A percentile compares a stretch with the other conserved stretches of the same genome.
These are phyloP conservation scores for Exidia glandulosa DNA, from an alignment of 768 basidiomycete species.

Conservation along the genomic window DNA sequence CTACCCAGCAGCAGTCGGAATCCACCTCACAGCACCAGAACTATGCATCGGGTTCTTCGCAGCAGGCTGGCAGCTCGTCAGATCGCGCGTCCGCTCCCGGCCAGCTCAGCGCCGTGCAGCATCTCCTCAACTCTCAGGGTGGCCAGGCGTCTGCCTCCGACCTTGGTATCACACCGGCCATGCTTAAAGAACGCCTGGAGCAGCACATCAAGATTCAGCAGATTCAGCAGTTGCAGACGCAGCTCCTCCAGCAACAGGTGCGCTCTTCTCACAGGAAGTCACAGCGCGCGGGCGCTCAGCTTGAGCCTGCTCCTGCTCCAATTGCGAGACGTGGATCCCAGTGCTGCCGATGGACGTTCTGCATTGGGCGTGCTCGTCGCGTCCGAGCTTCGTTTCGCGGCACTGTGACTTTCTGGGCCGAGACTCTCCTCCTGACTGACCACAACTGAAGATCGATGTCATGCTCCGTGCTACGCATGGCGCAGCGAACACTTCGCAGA, in stretches of 20 bases:
- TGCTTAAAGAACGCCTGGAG: constrained; percentile 14
- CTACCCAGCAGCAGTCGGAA: neutral
- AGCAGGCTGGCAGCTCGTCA: neutral
- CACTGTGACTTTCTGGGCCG: too few species aligned
- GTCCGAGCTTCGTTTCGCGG: too few species aligned
- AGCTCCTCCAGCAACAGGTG: constrained; percentile 87
- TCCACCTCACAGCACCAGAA: neutral
- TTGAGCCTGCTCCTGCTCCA: constrained; percentile 1
- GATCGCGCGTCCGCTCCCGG: constrained; percentile 1
- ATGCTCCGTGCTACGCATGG: constrained; percentile 23
- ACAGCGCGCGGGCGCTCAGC: neutral
- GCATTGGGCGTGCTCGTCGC: constrained; percentile 35
- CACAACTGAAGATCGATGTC: constrained; percentile 12
- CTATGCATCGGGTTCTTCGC: neutral
- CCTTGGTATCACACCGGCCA: neutral
- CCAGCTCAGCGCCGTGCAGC: neutral
- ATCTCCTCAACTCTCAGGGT: neutral
- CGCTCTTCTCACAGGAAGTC: constrained; percentile 11
- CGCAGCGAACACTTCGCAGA: constrained; percentile 18
- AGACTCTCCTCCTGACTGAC: too few species aligned
- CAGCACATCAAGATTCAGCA: constrained; percentile 67
- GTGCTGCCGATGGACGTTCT: constrained; percentile 53
- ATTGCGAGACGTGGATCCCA: constrained; percentile 13
- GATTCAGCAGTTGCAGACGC: constrained; percentile 66
- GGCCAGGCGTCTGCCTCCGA: neutral